Conservation (phyloP, 257 asterid species). For the Capsicum chinense region DNA sequence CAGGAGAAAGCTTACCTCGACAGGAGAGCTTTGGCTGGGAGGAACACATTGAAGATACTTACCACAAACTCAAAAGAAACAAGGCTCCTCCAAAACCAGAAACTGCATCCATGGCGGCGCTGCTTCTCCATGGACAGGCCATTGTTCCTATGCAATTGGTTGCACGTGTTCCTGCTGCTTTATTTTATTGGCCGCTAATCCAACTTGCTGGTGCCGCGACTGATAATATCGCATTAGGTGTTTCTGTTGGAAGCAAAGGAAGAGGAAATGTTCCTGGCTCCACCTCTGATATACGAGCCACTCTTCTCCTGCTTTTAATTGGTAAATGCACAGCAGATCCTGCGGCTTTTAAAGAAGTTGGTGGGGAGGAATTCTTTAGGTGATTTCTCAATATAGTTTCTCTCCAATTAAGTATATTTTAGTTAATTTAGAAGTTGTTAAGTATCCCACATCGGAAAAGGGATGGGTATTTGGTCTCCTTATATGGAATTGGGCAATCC, state of each 20-base stretch:
- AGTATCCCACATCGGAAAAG: too few species aligned
- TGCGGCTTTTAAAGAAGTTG: slow-evolving; percentile 81
- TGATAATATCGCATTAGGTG: slow-evolving; percentile 96
- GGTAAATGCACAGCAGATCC: slow-evolving; percentile 98
- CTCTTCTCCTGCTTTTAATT: slow-evolving; percentile 93
- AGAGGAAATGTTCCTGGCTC: slow-evolving; percentile 99
- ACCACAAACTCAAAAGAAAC: slow-evolving; percentile 50
- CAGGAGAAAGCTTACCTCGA: slow-evolving; percentile 46
- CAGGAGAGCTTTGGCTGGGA: slow-evolving; percentile 47
- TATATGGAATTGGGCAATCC: too few species aligned
- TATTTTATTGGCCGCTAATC: slow-evolving; percentile 97
- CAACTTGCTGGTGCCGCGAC: slow-evolving; percentile 99
- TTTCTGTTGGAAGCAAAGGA: slow-evolving; percentile 99
- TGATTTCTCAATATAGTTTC: slow-evolving; percentile 38
- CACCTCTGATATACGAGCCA: slow-evolving; percentile 96
- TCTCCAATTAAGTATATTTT: slow-evolving; percentile 32
- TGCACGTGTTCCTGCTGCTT: slow-evolving; percentile 96
- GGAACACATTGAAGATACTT: slow-evolving; percentile 57
- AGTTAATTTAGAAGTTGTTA: not conserved
- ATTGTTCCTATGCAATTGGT: slow-evolving; percentile 98
- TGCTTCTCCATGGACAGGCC: slow-evolving; percentile 93
- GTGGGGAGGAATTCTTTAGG: slow-evolving; percentile 97
- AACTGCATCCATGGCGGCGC: slow-evolving; percentile 91
- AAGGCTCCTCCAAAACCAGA: slow-evolving; percentile 52
- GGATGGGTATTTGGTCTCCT: too few species aligned